Base-by-base conservation (phyloP, 2,329 filamentous ascomycete species). In the Neofusicoccum ribis region DNA sequence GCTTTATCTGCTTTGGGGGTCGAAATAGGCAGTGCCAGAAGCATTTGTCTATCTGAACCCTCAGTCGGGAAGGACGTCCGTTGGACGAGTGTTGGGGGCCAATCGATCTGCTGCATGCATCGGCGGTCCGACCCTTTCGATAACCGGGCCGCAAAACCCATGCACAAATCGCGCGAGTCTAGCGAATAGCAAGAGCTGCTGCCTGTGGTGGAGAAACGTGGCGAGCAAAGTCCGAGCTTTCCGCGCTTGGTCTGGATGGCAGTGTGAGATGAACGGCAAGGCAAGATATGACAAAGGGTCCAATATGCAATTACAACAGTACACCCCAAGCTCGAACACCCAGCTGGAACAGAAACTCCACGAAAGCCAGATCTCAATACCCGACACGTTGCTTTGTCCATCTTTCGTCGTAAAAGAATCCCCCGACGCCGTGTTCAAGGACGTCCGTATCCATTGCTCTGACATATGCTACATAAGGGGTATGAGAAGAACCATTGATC, bases 401-500 rank as follows among this genome's bases (percentile, higher is more conserved):
- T 39, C 27, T 36, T 34, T 15, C n/a, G 17, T 37, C 14, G 39
- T 46, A 37, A 47, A 47, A 23, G 23, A 34, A 36, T 37, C 27
- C 56, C 56, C 41, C 23, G 43, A 46, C 56, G 56, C 56, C 43
- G 17, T 47, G 43, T 49, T 47, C 56, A 36, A 47, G 43, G 43
- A 60, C 56, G 56, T 60, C 56, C 41, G 27, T 47, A 60, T 60
- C 41, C 27, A 60, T 60, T 60, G 41, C 41, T 60, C 56, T 60
- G 56, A 60, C 56, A 60, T 60, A 60, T 60, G 43, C 56, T 60
- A 37, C 56, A 47, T 60, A 47, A 60, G 56, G 56, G 56, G 56
- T 60, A 60, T 60, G 56, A 60, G 56, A 37, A 60, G 43, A 34
- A 37, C 56, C 56, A 47, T 60, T 36, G 41, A 47, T 60, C 56